Percentiles rank a stretch among this genome's conserved stretches.
Evolutionary conservation across 2,329 filamentous ascomycete genomes (phyloP).

Genomic region (Corynespora cassiicola): DNA sequence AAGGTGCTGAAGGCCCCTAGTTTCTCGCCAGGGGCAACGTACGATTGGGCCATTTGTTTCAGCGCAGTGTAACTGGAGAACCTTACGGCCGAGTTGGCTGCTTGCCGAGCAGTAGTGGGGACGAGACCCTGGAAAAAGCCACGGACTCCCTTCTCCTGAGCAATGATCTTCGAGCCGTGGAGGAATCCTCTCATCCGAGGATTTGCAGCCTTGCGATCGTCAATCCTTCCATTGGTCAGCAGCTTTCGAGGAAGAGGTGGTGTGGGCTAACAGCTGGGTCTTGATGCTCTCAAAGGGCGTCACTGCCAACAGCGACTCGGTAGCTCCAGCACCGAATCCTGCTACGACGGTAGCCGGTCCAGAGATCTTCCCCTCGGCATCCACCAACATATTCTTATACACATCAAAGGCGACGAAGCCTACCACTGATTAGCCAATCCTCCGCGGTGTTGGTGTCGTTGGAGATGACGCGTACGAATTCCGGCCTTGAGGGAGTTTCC

Average conservation of each 20-base stretch:
- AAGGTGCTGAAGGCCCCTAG: conserved; percentile 88
- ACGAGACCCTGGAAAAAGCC: conserved; percentile 98
- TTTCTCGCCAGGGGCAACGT: conserved; percentile 94
- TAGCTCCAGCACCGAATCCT: conserved; percentile 93
- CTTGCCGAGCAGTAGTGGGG: conserved; percentile 91
- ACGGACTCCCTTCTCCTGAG: conserved; percentile 81
- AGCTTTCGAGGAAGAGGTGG: conserved; percentile 3
- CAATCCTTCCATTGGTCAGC: conserved; percentile 66
- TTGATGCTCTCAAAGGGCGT: conserved; percentile 99
- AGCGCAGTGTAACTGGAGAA: conserved; percentile 91
- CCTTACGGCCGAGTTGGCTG: conserved; percentile 89
- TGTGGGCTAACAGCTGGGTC: conserved; percentile 72
- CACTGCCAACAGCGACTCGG: conserved; percentile 90
- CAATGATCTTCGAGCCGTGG: conserved; percentile 86
- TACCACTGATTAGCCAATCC: conserved; percentile 37
- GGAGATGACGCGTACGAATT: conserved; percentile 69
- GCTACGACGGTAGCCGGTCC: conserved; percentile 91
- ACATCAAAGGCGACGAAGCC: conserved; percentile 96
- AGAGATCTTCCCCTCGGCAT: conserved; percentile 85
- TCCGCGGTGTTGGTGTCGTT: conserved; percentile 9
- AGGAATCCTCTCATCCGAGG: conserved; percentile 92
- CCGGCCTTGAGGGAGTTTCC: conserved; percentile 97
- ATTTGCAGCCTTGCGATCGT: conserved; percentile 86
- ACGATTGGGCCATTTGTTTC: conserved; percentile 89
- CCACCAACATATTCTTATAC: conserved; percentile 83